Conservation (phyloP, 768 basidiomycete genomes). For the Podaxis rugospora region DNA sequence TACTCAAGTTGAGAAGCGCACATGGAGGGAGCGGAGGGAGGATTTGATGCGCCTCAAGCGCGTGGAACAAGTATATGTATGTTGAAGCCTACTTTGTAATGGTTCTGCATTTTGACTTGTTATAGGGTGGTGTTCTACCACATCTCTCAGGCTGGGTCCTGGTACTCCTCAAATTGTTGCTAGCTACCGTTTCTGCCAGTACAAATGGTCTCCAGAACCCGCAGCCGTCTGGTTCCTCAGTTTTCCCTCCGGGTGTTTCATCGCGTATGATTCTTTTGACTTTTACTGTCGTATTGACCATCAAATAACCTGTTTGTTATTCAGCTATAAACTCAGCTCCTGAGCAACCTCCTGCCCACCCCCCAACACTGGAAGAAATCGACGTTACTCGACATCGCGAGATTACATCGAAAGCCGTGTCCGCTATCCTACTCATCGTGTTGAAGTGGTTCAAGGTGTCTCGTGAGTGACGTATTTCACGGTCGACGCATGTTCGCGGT, state of each 20-base stretch:
- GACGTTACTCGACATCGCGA: slow-evolving; percentile 95
- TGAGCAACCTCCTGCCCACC: slow-evolving; percentile 58
- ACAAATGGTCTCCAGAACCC: slow-evolving; percentile 52
- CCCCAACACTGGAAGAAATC: slow-evolving; percentile 83
- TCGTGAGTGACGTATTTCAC: slow-evolving; percentile 52
- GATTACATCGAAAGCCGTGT: slow-evolving; percentile 95
- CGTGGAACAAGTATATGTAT: slow-evolving; percentile 91
- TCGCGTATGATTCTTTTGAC: slow-evolving; percentile 43
- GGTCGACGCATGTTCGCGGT: background rate
- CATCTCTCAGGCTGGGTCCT: slow-evolving; percentile 88
- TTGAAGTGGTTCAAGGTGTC: slow-evolving; percentile 99
- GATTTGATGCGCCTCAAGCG: slow-evolving; percentile 85
- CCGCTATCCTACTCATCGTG: slow-evolving; percentile 84
- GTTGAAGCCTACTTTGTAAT: slow-evolving; percentile 20
- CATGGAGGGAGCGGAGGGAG: slow-evolving; percentile 63
- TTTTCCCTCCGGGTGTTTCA: slow-evolving; percentile 66
- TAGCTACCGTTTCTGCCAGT: slow-evolving; percentile 89
- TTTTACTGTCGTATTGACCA: background rate
- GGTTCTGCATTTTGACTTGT: background rate
- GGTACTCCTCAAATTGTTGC: slow-evolving; percentile 84
- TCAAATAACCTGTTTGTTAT: background rate
- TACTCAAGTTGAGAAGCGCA: slow-evolving; percentile 42
- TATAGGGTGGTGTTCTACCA: slow-evolving; percentile 77
- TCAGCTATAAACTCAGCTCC: slow-evolving; percentile 34
- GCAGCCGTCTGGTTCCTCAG: slow-evolving; percentile 62